Percentiles rank a stretch among this genome's conserved stretches.
These are phyloP conservation scores for Clonostachys byssicola DNA, from an alignment of 2,329 filamentous ascomycete genomes.

Conservation along the genomic window DNA sequence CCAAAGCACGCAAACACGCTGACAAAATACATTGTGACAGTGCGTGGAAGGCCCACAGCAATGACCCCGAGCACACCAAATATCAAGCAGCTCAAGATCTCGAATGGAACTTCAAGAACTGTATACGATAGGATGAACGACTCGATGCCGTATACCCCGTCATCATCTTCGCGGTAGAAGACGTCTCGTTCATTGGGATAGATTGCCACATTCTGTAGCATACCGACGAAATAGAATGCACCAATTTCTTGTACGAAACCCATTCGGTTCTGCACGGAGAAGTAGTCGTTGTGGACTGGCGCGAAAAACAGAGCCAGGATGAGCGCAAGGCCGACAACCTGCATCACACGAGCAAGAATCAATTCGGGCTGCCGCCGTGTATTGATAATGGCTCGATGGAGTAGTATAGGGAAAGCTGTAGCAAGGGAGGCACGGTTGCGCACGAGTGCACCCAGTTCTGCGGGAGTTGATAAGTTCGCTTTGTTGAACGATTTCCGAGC, in stretches of 20 bases:
- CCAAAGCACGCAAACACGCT: constrained; percentile 67
- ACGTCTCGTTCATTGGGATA: constrained; percentile 71
- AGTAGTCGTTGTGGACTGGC: constrained; percentile 65
- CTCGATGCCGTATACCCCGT: constrained; percentile 67
- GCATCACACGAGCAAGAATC: constrained; percentile 61
- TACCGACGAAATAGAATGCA: constrained; percentile 70
- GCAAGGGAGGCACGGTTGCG: constrained; percentile 58
- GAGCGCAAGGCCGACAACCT: constrained; percentile 59
- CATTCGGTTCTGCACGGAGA: constrained; percentile 66
- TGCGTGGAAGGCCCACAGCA: constrained; percentile 61
- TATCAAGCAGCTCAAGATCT: constrained; percentile 59
- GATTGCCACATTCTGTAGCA: constrained; percentile 74
- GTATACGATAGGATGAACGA: constrained; percentile 70
- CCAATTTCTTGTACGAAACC: constrained; percentile 71
- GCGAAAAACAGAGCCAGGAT: constrained; percentile 68
- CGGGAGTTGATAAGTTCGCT: constrained; percentile 56
- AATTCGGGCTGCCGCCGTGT: constrained; percentile 62
- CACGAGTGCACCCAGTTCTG: constrained; percentile 66
- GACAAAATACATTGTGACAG: constrained; percentile 62
- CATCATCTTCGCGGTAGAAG: constrained; percentile 73
- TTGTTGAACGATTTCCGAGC: constrained; percentile 37
- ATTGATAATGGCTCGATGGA: constrained; percentile 66
- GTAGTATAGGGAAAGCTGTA: constrained; percentile 61
- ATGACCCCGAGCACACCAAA: constrained; percentile 63
- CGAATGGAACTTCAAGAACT: constrained; percentile 67